phyloP scores from a whole-genome alignment of 768 basidiomycete species.

The Calocera viscosa region DNA sequence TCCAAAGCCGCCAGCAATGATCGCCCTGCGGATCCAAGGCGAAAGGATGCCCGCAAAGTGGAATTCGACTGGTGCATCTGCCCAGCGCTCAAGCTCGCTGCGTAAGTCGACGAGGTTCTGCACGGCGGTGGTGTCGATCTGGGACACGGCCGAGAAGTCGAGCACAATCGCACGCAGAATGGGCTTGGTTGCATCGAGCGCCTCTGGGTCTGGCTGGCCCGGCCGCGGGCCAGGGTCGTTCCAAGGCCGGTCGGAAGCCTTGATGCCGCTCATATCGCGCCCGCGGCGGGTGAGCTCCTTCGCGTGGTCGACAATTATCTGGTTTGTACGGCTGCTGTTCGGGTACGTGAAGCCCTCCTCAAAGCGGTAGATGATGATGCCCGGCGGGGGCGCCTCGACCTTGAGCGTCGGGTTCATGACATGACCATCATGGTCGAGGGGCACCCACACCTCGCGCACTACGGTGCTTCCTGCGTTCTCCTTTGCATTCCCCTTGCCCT shows the following conservation, averaged over 20 bases:
- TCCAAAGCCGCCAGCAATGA: conserved; percentile 85
- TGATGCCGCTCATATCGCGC: conserved; percentile 53
- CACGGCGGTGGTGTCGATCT: conserved; percentile 83
- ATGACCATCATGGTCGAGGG: conserved; percentile 39
- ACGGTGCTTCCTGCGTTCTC: conserved; percentile 23
- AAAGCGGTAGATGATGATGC: conserved; percentile 81
- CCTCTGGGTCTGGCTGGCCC: conserved; percentile 17
- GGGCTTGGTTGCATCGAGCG: conserved; percentile 46
- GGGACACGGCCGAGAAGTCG: conserved; percentile 78
- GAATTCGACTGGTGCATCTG: conserved; percentile 71
- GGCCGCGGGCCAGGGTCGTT: conserved; percentile 33
- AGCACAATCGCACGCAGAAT: conserved; percentile 73
- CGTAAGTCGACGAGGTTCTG: conserved; percentile 87
- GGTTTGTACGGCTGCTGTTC: conserved; percentile 57
- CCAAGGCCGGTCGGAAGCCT: conserved; percentile 71
- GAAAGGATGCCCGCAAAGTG: conserved; percentile 88
- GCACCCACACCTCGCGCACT: conserved; percentile 71
- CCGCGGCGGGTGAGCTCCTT: conserved; percentile 65
- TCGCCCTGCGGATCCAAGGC: conserved; percentile 84
- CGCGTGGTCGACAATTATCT: conserved; percentile 65
- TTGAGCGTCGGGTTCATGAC: conserved; percentile 57
- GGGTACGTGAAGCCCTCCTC: conserved; percentile 86
- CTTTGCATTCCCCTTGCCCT: background rate
- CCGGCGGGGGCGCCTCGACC: conserved; percentile 67
- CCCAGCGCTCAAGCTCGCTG: conserved; percentile 77